These are phyloP conservation scores for Boletus sp. DNA, from an alignment of 768 basidiomycete genomes.

Conservation along the genomic window DNA sequence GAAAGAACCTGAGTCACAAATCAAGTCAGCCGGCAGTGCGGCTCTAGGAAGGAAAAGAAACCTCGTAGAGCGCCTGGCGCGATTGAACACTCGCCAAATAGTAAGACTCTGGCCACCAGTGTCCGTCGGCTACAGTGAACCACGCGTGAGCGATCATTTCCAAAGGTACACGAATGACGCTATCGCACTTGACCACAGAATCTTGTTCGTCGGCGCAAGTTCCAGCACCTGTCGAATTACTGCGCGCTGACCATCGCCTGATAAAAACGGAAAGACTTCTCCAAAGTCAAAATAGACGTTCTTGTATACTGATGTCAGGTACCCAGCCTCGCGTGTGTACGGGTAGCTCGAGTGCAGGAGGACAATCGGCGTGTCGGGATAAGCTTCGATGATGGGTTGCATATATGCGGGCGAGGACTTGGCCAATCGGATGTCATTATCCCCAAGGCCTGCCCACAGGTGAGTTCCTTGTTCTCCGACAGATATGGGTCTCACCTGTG, in stretches of 20 bases:
- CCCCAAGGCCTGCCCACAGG: constrained; percentile 50
- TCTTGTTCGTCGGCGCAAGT: constrained; percentile 71
- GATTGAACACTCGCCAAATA: constrained; percentile 67
- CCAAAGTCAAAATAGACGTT: constrained; percentile 83
- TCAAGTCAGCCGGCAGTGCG: constrained; percentile 48
- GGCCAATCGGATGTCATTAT: constrained; percentile 60
- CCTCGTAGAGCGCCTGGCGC: constrained; percentile 57
- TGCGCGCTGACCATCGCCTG: constrained; percentile 55
- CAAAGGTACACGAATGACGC: not conserved
- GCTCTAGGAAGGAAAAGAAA: constrained; percentile 23
- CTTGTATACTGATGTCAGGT: constrained; percentile 64
- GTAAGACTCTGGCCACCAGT: constrained; percentile 71
- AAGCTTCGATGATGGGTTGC: constrained; percentile 65
- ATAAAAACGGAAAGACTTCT: constrained; percentile 70
- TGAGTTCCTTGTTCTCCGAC: not conserved
- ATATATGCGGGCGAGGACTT: constrained; percentile 62
- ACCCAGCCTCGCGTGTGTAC: constrained; percentile 73
- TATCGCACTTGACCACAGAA: constrained; percentile 73
- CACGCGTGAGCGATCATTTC: not conserved
- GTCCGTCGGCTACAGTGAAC: constrained; percentile 18
- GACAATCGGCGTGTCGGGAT: constrained; percentile 57
- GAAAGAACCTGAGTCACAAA: constrained; percentile 53
- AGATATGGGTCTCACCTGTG: constrained; percentile 39
- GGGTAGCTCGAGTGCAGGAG: constrained; percentile 79
- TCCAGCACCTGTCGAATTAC: constrained; percentile 66